Percentiles rank a stretch among this genome's conserved stretches.
Evolutionary conservation across 2,329 filamentous ascomycete genomes (phyloP).

Genomic region (Phyllosticta citriasiana): DNA sequence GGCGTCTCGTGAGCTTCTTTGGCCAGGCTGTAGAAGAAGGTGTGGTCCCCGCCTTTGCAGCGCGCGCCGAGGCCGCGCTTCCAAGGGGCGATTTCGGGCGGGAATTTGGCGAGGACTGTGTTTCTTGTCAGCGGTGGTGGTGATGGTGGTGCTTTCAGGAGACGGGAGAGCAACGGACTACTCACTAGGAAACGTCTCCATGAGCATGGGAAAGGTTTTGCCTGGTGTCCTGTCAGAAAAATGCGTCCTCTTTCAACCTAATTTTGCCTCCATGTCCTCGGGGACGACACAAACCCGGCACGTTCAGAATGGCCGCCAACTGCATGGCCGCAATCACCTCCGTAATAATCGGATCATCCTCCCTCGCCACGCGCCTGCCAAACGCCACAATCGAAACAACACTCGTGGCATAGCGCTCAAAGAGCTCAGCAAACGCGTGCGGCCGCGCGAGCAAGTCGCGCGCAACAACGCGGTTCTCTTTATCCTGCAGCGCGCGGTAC

Average conservation of each 20-base stretch:
- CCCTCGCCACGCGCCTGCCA: constrained; percentile 41
- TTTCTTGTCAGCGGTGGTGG: no score
- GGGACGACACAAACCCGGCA: constrained; percentile 16
- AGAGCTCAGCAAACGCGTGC: constrained; percentile 41
- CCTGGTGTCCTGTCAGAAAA: constrained; percentile 37
- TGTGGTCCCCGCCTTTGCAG: constrained; percentile 20
- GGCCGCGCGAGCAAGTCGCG: constrained; percentile 38
- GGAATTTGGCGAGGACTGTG: constrained; percentile 19
- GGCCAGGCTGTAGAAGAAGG: constrained; percentile 27
- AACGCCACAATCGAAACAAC: constrained; percentile 49
- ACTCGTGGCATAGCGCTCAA: constrained; percentile 45
- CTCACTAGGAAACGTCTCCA: constrained; percentile 43
- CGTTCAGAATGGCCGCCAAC: constrained; percentile 44
- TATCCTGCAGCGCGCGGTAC: constrained; percentile 50
- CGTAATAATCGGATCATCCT: constrained; percentile 47
- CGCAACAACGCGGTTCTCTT: constrained; percentile 48
- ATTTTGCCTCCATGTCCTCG: constrained; percentile 19
- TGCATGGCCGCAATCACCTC: constrained; percentile 51
- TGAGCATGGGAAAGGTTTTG: constrained; percentile 46
- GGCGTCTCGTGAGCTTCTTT: constrained; percentile 19
- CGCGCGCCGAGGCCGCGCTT: constrained; percentile 23
- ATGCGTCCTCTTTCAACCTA: constrained; percentile 27
- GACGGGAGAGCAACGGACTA: no score
- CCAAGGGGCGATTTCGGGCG: constrained; percentile 22
- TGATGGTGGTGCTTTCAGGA: no score